Percentiles rank a stretch among this genome's conserved stretches.
Evolutionary conservation across 768 basidiomycete species (phyloP).

Genomic region (Rhizopogon vulgaris): DNA sequence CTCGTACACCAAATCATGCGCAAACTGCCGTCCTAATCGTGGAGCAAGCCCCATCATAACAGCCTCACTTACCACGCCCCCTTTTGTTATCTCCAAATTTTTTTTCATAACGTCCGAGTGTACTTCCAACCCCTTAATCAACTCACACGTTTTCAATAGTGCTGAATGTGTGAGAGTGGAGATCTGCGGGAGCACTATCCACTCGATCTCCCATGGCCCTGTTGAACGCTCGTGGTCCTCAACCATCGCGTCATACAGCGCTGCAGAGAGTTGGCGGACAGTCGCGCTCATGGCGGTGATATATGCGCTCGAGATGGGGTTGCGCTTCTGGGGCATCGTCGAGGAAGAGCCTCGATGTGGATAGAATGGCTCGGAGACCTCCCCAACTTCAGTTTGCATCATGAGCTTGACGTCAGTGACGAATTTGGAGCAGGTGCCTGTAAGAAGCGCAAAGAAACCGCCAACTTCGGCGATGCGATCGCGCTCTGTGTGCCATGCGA

Average conservation of each 20-base stretch:
- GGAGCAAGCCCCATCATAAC: slow-evolving; percentile 43
- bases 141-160: slow-evolving; percentile 28
- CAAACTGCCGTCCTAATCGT: slow-evolving; percentile 37
- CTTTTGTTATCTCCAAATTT: slow-evolving; percentile 34
- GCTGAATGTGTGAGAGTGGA: slow-evolving; percentile 36
- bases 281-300: slow-evolving; percentile 38
- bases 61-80: slow-evolving; percentile 38
- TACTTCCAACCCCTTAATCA: slow-evolving; percentile 36
- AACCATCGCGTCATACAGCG: slow-evolving; percentile 41
- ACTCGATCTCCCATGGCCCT: slow-evolving; percentile 47
- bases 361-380: slow-evolving; percentile 39
- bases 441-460: slow-evolving; percentile 37
- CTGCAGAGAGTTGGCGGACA: slow-evolving; percentile 32
- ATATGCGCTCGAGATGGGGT: slow-evolving; percentile 39
- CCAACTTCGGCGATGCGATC: slow-evolving; percentile 39
- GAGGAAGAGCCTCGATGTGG: slow-evolving; percentile 40
- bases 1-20: slow-evolving; percentile 39
- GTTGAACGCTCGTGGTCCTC: slow-evolving; percentile 44
- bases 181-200: slow-evolving; percentile 41
- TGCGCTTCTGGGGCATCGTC: slow-evolving; percentile 48
- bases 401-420: slow-evolving; percentile 39
- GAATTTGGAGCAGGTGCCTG: slow-evolving; percentile 41
- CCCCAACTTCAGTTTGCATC: slow-evolving; percentile 43
- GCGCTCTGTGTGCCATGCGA: slow-evolving; percentile 36
- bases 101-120: slow-evolving; percentile 33